A percentile compares a stretch with the other conserved stretches of the same genome.
Conservation (phyloP, 306 rosid species). For the Rosa persica region DNA sequence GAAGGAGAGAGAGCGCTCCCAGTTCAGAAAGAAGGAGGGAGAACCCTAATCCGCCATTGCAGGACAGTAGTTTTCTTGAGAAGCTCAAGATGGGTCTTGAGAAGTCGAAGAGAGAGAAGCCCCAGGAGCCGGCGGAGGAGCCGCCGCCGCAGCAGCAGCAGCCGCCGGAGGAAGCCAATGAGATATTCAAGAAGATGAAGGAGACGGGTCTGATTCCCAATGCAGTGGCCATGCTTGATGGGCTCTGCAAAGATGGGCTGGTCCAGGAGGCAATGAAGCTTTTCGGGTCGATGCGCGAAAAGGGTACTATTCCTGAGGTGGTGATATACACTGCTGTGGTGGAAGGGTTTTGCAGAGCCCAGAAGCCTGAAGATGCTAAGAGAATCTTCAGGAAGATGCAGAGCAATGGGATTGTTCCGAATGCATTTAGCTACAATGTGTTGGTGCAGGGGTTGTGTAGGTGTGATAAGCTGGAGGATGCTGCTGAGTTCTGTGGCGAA, state of each 20-base stretch:
- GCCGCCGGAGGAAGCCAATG: conserved; percentile 64
- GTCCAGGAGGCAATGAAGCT: conserved; percentile 95
- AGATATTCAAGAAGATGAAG: conserved; percentile 90
- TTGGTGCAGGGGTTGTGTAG: conserved; percentile 68
- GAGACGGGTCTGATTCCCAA: conserved; percentile 92
- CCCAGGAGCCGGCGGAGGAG: conserved; percentile 22
- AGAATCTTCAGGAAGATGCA: conserved; percentile 88
- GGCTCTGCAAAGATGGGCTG: conserved; percentile 91
- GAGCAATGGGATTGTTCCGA: conserved; percentile 61
- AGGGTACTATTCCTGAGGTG: conserved; percentile 89
- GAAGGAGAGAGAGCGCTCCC: conserved; percentile 6
- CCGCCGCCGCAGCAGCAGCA: conserved; percentile 23
- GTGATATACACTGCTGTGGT: conserved; percentile 91
- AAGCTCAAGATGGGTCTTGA: conserved; percentile 56
- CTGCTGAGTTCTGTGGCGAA: conserved; percentile 67
- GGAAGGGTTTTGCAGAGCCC: conserved; percentile 76
- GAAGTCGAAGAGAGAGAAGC: conserved; percentile 30
- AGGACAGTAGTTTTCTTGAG: conserved; percentile 63
- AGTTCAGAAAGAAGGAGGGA: conserved; percentile 21
- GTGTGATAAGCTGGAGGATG: conserved; percentile 51
- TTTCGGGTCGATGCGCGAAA: conserved; percentile 80
- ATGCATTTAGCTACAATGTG: conserved; percentile 73
- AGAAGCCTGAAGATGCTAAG: conserved; percentile 66
- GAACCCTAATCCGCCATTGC: conserved; percentile 24
- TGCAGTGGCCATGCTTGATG: conserved; percentile 95